Conservation (phyloP, 495 filamentous ascomycete genomes). For the Lasiosphaeris hirsuta region DNA sequence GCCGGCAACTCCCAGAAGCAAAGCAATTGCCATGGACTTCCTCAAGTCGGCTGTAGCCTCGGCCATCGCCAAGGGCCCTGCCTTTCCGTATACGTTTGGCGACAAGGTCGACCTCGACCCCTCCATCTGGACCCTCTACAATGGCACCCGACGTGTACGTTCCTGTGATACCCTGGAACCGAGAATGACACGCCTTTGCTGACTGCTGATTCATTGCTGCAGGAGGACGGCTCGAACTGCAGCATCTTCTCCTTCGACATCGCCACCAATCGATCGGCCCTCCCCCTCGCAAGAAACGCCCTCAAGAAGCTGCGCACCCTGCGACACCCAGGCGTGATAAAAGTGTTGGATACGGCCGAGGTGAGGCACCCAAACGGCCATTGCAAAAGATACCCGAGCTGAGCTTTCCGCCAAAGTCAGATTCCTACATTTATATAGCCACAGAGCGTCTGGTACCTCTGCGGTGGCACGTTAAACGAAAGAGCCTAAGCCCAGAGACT, state of each 20-base stretch:
- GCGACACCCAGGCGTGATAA: slow-evolving; percentile 90
- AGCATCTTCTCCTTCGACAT: slow-evolving; percentile 96
- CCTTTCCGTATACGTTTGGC: slow-evolving; percentile 87
- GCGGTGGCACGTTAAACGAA: slow-evolving; percentile 79
- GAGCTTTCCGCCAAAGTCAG: slow-evolving; percentile 57
- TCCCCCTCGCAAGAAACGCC: slow-evolving; percentile 88
- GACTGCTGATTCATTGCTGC: background rate
- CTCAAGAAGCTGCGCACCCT: slow-evolving; percentile 87
- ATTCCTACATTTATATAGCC: slow-evolving; percentile 89
- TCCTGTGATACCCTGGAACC: background rate
- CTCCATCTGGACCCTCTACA: slow-evolving; percentile 88
- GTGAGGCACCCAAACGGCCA: slow-evolving; percentile 41
- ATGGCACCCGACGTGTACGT: slow-evolving; percentile 83
- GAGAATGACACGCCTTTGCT: background rate
- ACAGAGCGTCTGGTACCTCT: slow-evolving; percentile 86
- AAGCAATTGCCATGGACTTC: slow-evolving; percentile 71
- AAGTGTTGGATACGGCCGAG: slow-evolving; percentile 90
- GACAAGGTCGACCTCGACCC: slow-evolving; percentile 84
- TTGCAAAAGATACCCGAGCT: slow-evolving; percentile 2
- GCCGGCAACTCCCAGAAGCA: background rate
- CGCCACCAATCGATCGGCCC: slow-evolving; percentile 66
- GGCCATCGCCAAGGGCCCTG: slow-evolving; percentile 89
- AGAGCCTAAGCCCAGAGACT: slow-evolving; percentile 80
- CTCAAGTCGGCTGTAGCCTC: slow-evolving; percentile 96
- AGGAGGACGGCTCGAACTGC: slow-evolving; percentile 92